Conservation (phyloP, 1,284 basidiomycete species). For the Boletus mariae region DNA sequence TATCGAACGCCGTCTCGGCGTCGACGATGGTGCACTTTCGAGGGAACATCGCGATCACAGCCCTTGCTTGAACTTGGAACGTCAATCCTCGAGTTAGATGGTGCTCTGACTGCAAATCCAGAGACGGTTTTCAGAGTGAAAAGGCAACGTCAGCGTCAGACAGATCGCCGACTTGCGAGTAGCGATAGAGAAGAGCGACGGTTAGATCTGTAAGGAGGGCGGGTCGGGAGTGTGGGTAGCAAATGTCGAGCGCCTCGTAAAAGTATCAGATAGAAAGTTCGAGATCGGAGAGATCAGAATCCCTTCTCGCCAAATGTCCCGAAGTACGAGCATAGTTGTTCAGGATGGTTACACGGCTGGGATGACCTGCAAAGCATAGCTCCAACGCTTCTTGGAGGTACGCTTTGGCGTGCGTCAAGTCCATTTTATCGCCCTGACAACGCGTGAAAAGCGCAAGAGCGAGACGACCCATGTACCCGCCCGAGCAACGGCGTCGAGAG, state of each 20-base stretch:
- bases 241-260: slow-evolving; percentile 12
- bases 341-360: slow-evolving; percentile 7
- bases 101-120: slow-evolving; percentile 10
- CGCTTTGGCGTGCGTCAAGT: slow-evolving; percentile 7
- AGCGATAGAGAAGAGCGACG: slow-evolving; percentile 6
- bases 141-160: slow-evolving; percentile 16
- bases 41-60: slow-evolving; percentile 4
- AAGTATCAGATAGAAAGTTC: slow-evolving; percentile 11
- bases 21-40: slow-evolving; percentile 4
- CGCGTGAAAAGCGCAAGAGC: slow-evolving; percentile 18
- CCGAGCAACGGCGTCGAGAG: neutral
- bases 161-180: slow-evolving; percentile 1
- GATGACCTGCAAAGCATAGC: slow-evolving; percentile 4
- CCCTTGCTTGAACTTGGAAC: slow-evolving; percentile 16
- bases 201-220: slow-evolving; percentile 10
- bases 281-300: slow-evolving; percentile 2
- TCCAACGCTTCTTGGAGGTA: slow-evolving; percentile 12
- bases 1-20: slow-evolving; percentile 13
- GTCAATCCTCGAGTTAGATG: slow-evolving; percentile 5
- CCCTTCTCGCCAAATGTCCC: neutral
- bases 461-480: slow-evolving; percentile 8
- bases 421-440: slow-evolving; percentile 18
- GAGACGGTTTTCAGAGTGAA: slow-evolving; percentile 7
- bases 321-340: slow-evolving; percentile 15
- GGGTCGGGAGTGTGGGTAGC: slow-evolving; percentile 10